Base-by-base conservation (phyloP, 1,284 basidiomycete genomes). In the Athelia sp. region DNA sequence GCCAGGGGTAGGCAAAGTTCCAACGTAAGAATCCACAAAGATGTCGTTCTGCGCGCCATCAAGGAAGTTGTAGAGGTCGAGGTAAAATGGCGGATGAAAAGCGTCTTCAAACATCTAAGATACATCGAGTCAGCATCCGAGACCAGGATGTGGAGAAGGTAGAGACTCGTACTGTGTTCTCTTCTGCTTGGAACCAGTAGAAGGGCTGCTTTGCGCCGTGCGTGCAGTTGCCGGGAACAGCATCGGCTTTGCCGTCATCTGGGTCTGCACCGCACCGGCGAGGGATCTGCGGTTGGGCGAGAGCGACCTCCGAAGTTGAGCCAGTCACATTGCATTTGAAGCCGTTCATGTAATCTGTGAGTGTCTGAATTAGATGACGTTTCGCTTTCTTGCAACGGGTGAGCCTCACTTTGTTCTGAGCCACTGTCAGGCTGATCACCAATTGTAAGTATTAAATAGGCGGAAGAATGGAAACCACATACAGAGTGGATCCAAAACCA, bases 401-500 rank as follows among this genome's bases (percentile, higher is more conserved):
- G 18, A 24, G 18, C 36, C 59, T 34, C 45, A 68, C 66, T 71
- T 55, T 70, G 67, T 60, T 69, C 62, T 4, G 63, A 64, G 22
- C 67, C 65, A 38, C 60, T 63, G 19, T 77, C 68, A 6, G 66
- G 56, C 64, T 69, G 47, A n/a, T 29, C 26, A 29, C 26, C 4
- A 29, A 4, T 29, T 29, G 26, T 29, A 4, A 29, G 26, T 29
- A 29, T 13, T 29, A 13, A 29, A 29, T 4, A 13, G 13, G 26
- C 4, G 26, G 6, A 29, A 13, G 26, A 29, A 13, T 6, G 26
- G 6, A 13, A 29, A 13, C 6, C 3, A 65, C 73, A 21, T 52
- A 74, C 70, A 1, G 72, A 72, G 61, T 87, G 84, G 22, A 85
- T 78, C 87, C 87, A 91, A 61, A 82, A 82, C 72, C 79, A 90